Conservation (phyloP, 352 stramenopile species). For the Pythium rishiriense region DNA sequence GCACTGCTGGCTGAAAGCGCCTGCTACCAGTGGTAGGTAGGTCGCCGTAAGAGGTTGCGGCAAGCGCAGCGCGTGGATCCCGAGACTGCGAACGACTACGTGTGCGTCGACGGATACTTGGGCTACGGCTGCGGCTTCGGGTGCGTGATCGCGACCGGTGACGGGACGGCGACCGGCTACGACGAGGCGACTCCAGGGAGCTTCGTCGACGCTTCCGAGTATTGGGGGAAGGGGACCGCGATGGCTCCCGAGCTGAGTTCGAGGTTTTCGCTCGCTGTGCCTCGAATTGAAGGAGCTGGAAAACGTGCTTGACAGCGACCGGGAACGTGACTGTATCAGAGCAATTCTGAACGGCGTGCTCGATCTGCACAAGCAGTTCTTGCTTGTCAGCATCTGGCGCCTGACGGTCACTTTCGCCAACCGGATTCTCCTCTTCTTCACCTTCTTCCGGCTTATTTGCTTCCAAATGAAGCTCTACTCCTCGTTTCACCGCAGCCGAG, state of each 20-base stretch:
- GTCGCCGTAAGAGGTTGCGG: slow-evolving; percentile 18
- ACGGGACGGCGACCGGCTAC: slow-evolving; percentile 30
- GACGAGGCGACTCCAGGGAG: slow-evolving; percentile 35
- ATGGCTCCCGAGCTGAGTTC: slow-evolving; percentile 22
- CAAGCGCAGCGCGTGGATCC: slow-evolving; percentile 16
- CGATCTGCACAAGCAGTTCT: slow-evolving; percentile 14
- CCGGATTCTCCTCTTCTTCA: slow-evolving; percentile 35
- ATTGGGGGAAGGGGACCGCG: slow-evolving; percentile 35
- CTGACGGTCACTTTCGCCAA: slow-evolving; percentile 8
- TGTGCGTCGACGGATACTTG: slow-evolving; percentile 23
- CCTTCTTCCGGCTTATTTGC: slow-evolving; percentile 62
- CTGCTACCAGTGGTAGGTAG: slow-evolving; percentile 14
- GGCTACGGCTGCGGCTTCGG: slow-evolving; percentile 36
- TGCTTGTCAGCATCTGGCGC: slow-evolving; percentile 8
- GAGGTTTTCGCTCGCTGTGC: slow-evolving; percentile 6
- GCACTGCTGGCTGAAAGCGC: not conserved
- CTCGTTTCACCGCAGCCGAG: slow-evolving; percentile 31
- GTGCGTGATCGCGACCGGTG: slow-evolving; percentile 38
- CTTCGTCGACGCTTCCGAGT: slow-evolving; percentile 36
- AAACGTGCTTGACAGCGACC: slow-evolving; percentile 21
- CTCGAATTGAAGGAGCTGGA: slow-evolving; percentile 23
- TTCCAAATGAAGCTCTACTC: slow-evolving; percentile 38
- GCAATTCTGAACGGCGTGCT: slow-evolving; percentile 7
- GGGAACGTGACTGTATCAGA: slow-evolving; percentile 6
- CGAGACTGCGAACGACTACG: slow-evolving; percentile 19